Evolutionary conservation across 2,329 filamentous ascomycete species (phyloP), one percentile per base, ranked within the genome.

Genomic region (Madurella mycetomatis): DNA sequence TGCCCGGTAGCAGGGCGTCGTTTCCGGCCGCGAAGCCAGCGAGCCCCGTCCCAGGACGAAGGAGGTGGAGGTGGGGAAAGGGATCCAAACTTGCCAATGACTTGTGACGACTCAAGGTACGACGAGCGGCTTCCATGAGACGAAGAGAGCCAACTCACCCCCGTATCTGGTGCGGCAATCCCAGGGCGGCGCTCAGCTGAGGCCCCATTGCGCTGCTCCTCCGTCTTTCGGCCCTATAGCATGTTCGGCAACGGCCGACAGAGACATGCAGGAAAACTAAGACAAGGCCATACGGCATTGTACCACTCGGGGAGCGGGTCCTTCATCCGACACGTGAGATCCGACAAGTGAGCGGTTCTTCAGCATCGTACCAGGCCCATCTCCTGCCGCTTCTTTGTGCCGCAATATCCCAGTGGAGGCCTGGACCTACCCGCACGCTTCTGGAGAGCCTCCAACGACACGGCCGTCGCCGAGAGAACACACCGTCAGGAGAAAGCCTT

Each of bases 181-280:
- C 17, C 13, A 47, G 50, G 50, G 30, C 34, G 57, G 46, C 30
- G 47, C 45, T 52, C 40, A 59, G 51, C 53, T 56, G 53, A 55
- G 50, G 11, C 37, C 46, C 31, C 31, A 39, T 50, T 54, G 55
- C 55, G 53, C 48, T 41, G 18, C 25, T 52, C 45, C 45, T 64
- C 54, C 57, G 58, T 54, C 51, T 63, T 61, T 67, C 64, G 66
- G 67, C 61, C 64, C 65, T 66, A 65, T 59, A 62, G 58, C 57
- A 58, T 62, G 56, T 59, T 64, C 62, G 64, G 65, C 60, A 62
- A 63, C 60, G 58, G 63, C 65, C 63, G 63, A 64, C 60, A 64
- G 55, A 60, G 47, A 56, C 53, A 59, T 61, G 55, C 60, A 59
- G 53, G 51, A 47, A 52, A 57, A 51, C 47, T 55, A 51, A 61